Evolutionary conservation across 352 stramenopile genomes (phyloP).

Genomic region (Phytophthora foliorum): DNA sequence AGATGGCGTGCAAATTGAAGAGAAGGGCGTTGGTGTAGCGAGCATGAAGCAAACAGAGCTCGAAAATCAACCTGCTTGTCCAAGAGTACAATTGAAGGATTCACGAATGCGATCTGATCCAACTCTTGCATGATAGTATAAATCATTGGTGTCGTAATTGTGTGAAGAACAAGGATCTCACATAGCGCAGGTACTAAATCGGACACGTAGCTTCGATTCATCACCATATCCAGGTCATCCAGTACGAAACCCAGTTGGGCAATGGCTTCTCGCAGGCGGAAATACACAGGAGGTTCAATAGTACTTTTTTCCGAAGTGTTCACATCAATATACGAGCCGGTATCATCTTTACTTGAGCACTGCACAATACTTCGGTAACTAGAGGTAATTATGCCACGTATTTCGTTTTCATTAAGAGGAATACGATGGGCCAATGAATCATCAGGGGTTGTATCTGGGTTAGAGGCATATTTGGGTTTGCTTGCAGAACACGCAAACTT

Average conservation of each 20-base stretch:
- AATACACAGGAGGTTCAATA: constrained; percentile 26
- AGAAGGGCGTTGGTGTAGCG: constrained; percentile 33
- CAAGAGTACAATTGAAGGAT: constrained; percentile 19
- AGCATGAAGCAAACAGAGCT: constrained; percentile 33
- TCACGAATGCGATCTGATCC: constrained; percentile 39
- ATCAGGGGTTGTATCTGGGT: not conserved
- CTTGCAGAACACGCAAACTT: constrained; percentile 6
- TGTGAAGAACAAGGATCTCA: constrained; percentile 36
- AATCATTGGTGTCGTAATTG: constrained; percentile 29
- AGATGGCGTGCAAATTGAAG: constrained; percentile 26
- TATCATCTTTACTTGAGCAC: constrained; percentile 9
- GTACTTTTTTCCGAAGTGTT: constrained; percentile 28
- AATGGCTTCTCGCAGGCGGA: constrained; percentile 25
- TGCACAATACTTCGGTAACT: constrained; percentile 28
- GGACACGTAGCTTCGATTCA: constrained; percentile 22
- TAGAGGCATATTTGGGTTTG: not conserved
- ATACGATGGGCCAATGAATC: not conserved
- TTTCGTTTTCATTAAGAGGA: constrained; percentile 20
- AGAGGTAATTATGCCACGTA: constrained; percentile 23
- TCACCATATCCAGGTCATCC: constrained; percentile 26
- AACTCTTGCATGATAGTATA: constrained; percentile 35
- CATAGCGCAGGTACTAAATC: constrained; percentile 28
- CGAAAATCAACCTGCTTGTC: constrained; percentile 21
- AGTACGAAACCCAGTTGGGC: constrained; percentile 32
- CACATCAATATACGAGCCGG: constrained; percentile 21